These are phyloP conservation scores for Penicillium antarcticum DNA, from an alignment of 495 filamentous ascomycete species.

Conservation along the genomic window DNA sequence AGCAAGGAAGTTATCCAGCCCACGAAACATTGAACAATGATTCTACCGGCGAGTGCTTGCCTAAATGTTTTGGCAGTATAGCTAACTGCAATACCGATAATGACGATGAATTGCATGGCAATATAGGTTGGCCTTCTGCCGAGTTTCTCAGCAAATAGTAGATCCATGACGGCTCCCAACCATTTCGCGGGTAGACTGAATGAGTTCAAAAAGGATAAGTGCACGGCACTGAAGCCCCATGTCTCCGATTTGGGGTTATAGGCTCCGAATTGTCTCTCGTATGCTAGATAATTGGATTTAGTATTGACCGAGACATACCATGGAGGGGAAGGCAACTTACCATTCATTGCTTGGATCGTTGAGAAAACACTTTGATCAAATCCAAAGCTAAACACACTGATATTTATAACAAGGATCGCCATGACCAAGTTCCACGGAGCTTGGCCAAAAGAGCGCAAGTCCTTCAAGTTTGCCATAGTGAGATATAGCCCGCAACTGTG, in stretches of 20 bases:
- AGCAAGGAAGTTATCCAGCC: constrained; percentile 4
- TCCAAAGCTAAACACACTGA: constrained; percentile 5
- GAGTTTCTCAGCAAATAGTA: background rate
- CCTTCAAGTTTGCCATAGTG: too few relatives aligned
- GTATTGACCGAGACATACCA: too few relatives aligned
- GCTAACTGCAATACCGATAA: constrained; percentile 5
- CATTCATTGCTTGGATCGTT: constrained; percentile 3
- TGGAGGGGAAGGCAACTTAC: background rate
- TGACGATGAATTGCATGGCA: constrained; percentile 2
- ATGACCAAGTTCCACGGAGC: background rate
- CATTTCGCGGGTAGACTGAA: background rate
- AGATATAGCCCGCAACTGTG: too few relatives aligned
- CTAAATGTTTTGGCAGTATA: background rate
- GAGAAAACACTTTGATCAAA: constrained; percentile 6
- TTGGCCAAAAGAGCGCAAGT: background rate
- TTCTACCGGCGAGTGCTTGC: background rate
- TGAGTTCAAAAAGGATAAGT: too few relatives aligned
- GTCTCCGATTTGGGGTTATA: too few relatives aligned
- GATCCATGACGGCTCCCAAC: background rate
- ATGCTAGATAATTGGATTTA: too few relatives aligned
- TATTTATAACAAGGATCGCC: background rate
- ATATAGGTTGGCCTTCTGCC: constrained; percentile 1
- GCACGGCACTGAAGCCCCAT: too few relatives aligned
- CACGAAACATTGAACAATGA: constrained; percentile 6
- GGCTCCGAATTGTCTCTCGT: too few relatives aligned